phyloP scores from a whole-genome alignment of 179 eudicot species.

The Patellifolia procumbens region DNA sequence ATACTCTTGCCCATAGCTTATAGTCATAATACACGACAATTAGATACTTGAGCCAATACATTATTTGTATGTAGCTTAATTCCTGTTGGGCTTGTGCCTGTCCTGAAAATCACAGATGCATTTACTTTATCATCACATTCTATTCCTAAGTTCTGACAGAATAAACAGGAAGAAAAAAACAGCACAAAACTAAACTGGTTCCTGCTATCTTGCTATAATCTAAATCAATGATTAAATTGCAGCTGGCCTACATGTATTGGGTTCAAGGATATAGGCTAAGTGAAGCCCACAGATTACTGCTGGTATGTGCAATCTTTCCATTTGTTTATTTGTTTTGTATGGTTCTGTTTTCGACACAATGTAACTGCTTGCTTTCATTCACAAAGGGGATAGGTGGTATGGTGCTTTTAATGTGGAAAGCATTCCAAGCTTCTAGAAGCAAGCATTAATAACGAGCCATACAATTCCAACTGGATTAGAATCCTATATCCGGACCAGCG shows the following conservation, averaged over 20 bases:
- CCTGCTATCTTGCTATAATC: not conserved
- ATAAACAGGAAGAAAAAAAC: not conserved
- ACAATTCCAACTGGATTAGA: not conserved
- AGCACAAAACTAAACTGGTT: not conserved
- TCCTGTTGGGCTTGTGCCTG: not conserved
- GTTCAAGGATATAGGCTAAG: conserved; percentile 77
- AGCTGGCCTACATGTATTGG: conserved; percentile 99
- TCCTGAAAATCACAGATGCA: not conserved
- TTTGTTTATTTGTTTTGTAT: conserved; percentile 4
- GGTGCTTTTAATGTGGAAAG: not conserved
- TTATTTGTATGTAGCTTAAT: not conserved
- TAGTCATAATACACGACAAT: not conserved
- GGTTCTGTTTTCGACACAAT: not conserved
- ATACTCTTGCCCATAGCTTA: not conserved
- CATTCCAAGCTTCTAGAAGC: not conserved
- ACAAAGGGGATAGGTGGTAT: not conserved
- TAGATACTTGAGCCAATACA: not conserved
- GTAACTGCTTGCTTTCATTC: not conserved
- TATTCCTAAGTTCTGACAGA: not conserved
- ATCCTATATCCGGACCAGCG: not conserved
- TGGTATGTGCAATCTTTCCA: conserved; percentile 46
- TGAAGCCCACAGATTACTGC: conserved; percentile 65
- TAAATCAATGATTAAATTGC: conserved; percentile 33
- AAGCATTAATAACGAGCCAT: not conserved
- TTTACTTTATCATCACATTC: not conserved